phyloP scores from a whole-genome alignment of 2,329 filamentous ascomycete species.

The Tolypocladium capitatum region DNA sequence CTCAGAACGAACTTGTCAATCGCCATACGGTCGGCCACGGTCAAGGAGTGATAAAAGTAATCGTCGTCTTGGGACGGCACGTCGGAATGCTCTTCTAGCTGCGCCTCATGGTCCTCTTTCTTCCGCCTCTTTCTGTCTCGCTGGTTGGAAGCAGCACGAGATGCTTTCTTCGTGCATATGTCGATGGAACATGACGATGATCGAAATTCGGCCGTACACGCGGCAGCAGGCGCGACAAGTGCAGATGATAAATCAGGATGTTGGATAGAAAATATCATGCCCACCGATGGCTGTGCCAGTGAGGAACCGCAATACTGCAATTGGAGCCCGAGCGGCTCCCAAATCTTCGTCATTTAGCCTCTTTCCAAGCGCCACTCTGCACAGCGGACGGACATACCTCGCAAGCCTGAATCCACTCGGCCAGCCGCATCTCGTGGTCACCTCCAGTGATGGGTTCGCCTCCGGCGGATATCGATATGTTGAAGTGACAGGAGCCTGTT shows the following conservation, averaged over 20 bases:
- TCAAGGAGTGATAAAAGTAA: constrained; percentile 7
- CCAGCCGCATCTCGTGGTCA: constrained; percentile 4
- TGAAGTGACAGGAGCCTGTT: constrained; percentile 15
- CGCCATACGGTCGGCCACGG: constrained; percentile 11
- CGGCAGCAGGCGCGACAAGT: constrained; percentile 13
- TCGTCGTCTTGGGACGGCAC: background rate
- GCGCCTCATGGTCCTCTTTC: background rate
- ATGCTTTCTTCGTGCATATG: constrained; percentile 4
- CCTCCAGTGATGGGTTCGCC: constrained; percentile 6
- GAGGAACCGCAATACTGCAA: constrained; percentile 9
- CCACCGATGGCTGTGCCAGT: constrained; percentile 4
- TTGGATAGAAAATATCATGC: constrained; percentile 20
- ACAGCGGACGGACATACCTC: constrained; percentile 11
- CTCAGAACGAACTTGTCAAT: constrained; percentile 16
- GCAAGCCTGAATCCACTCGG: constrained; percentile 9
- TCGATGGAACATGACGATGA: constrained; percentile 13
- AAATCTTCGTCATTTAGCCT: constrained; percentile 11
- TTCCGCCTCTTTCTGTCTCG: constrained; percentile 2
- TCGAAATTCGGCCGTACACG: constrained; percentile 13
- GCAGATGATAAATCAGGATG: constrained; percentile 21
- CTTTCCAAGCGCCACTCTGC: background rate
- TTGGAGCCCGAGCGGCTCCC: constrained; percentile 16
- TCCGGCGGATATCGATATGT: constrained; percentile 12
- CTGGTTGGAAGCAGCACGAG: background rate
- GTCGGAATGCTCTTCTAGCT: background rate